Evolutionary conservation across 257 asterid genomes (phyloP).

Genomic region (Solanum pinnatisectum): DNA sequence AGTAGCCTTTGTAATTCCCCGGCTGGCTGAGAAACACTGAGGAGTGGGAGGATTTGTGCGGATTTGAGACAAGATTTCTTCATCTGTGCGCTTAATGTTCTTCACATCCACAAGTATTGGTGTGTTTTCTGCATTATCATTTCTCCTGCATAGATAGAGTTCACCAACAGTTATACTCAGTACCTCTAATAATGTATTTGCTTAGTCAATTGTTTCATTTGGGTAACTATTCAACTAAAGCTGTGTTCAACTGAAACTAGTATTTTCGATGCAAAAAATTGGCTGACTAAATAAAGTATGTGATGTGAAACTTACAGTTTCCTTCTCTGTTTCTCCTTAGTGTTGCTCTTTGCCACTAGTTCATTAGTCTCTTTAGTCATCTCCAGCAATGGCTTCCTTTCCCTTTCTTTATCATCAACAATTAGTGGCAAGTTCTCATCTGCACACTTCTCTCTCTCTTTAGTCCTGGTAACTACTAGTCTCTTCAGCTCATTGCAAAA

Average conservation of each 20-base stretch:
- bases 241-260: background rate
- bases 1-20: conserved; percentile 19
- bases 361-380: conserved; percentile 31
- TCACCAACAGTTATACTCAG: background rate
- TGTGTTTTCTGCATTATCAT: conserved; percentile 68
- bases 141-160: conserved; percentile 36
- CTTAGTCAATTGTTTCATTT: background rate
- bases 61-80: conserved; percentile 31
- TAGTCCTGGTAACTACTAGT: conserved; percentile 40
- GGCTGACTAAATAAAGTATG: background rate
- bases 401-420: conserved; percentile 39
- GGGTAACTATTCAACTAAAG: background rate
- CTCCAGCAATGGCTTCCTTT: conserved; percentile 65
- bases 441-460: conserved; percentile 34
- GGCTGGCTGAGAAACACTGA: conserved; percentile 71
- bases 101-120: conserved; percentile 52
- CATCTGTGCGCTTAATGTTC: conserved; percentile 30
- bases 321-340: conserved; percentile 50
- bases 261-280: background rate
- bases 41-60: conserved; percentile 95
- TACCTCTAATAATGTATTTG: background rate
- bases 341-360: conserved; percentile 23
- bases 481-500: conserved; percentile 86
- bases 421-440: background rate
- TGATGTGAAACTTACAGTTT: conserved; percentile 35